Conservation (phyloP, 164 flowering plant genomes). For the Euptelea pleiosperma region DNA sequence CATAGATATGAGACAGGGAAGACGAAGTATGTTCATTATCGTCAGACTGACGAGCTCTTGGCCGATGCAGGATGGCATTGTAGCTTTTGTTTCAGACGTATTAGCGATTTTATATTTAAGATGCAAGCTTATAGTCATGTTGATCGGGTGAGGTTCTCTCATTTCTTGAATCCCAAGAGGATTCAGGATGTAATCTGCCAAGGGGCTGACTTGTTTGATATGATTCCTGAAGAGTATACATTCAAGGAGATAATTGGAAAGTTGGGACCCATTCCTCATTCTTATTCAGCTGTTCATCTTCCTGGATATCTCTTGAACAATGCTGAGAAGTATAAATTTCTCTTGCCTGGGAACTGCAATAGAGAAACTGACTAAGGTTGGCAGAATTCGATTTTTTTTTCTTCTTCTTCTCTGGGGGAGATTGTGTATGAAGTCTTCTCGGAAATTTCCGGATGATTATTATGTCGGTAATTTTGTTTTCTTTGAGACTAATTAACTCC, state of each 20-base stretch:
- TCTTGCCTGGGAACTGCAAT: slow-evolving; percentile 56
- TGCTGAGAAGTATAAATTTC: slow-evolving; percentile 44
- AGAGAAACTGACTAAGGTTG: slow-evolving; percentile 37
- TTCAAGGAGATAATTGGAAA: slow-evolving; percentile 53
- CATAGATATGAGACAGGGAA: slow-evolving; percentile 63
- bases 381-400: slow-evolving; percentile 12
- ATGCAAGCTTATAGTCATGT: slow-evolving; percentile 88
- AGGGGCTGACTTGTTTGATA: slow-evolving; percentile 48
- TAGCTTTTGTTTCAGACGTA: slow-evolving; percentile 72
- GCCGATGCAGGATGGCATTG: slow-evolving; percentile 95
- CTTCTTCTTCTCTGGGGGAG: slow-evolving; percentile 8
- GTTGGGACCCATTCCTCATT: slow-evolving; percentile 52
- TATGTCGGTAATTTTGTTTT: slow-evolving; percentile 30
- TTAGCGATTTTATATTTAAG: slow-evolving; percentile 72
- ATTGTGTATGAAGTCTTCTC: slow-evolving; percentile 14
- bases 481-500: slow-evolving; percentile 22
- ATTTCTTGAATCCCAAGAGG: slow-evolving; percentile 55
- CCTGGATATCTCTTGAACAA: slow-evolving; percentile 48
- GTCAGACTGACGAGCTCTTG: slow-evolving; percentile 65
- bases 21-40: slow-evolving; percentile 74
- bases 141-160: slow-evolving; percentile 71
- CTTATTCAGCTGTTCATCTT: slow-evolving; percentile 53
- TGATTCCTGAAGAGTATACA: slow-evolving; percentile 57
- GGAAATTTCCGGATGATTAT: slow-evolving; percentile 13
- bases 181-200: slow-evolving; percentile 65